Percentiles rank a stretch among this genome's conserved stretches.
Conservation (phyloP, 1,284 basidiomycete species). For the Hypsizygus ulmarius region DNA sequence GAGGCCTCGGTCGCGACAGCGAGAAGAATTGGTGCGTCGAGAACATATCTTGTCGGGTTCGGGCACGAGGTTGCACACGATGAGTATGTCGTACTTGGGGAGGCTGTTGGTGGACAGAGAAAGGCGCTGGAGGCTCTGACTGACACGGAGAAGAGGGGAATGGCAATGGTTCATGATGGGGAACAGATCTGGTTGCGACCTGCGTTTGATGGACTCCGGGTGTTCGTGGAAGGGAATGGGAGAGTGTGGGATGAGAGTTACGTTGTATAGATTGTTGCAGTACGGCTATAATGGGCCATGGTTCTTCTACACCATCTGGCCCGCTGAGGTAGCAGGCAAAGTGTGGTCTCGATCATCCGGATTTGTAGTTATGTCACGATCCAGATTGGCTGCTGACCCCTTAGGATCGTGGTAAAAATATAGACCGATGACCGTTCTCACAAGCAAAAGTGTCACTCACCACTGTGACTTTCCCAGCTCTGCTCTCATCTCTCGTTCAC, state of each 20-base stretch:
- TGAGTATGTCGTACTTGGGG: slow-evolving; percentile 59
- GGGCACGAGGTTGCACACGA: slow-evolving; percentile 67
- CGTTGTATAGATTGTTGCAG: slow-evolving; percentile 5
- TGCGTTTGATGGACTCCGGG: slow-evolving; percentile 65
- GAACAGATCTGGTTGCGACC: slow-evolving; percentile 60
- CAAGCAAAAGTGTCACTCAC: neutral
- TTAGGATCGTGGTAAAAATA: neutral
- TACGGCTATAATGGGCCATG: no score
- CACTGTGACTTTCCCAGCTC: slow-evolving; percentile 1
- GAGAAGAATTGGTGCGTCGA: slow-evolving; percentile 49
- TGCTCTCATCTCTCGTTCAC: slow-evolving; percentile 1
- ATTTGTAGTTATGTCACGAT: neutral
- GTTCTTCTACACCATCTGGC: neutral
- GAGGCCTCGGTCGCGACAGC: slow-evolving; percentile 54
- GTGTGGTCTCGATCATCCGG: no score
- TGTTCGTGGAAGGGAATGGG: slow-evolving; percentile 42
- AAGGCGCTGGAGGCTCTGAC: slow-evolving; percentile 32
- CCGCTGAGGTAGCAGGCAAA: neutral
- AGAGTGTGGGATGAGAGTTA: slow-evolving; percentile 52
- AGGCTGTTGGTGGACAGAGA: slow-evolving; percentile 43
- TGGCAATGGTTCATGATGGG: slow-evolving; percentile 45
- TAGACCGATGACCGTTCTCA: no score
- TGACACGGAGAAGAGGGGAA: slow-evolving; percentile 39
- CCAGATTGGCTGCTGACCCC: neutral
- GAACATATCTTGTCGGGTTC: slow-evolving; percentile 74